Evolutionary conservation across 2,329 filamentous ascomycete species (phyloP), one percentile per base, ranked within the genome.

Genomic region (Pseudogymnoascus sp.): DNA sequence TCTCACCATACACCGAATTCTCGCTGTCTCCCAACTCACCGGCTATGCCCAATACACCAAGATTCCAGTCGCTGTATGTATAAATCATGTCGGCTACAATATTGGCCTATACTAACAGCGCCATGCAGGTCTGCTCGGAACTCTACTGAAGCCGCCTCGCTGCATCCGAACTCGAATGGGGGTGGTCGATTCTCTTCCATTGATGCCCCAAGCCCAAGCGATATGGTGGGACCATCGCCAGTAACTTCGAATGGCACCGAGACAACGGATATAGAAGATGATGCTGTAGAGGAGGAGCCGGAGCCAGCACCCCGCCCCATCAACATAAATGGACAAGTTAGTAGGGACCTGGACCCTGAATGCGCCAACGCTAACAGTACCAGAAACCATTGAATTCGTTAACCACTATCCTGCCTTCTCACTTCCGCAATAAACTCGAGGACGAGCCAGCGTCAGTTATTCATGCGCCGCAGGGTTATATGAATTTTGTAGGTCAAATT

Each of bases 391-490:
- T 54, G 16, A 34, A 36, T 21, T 26, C 34, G 16, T 34, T 86
- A 14, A 78, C 77, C 62, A 88, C 85, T 4, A 83, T 81, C 66
- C 70, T 88, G 8, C 76, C 84, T 2, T 83, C 85, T 45, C 77
- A 80, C 65, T 71, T 87, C 73, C 78, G 86, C 72, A 80, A 81
- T 61, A 77, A 78, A 62, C 82, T 83, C 23, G 86, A 86, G 66
- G 91, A 96, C 68, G 91, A 93, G 68, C 88, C 91, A 23, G 83
- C 91, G 62, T 97, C 93, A 1, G 93, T 96, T 63, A 96, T 97
- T 69, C 93, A 96, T 79, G 91, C 90, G 14, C 92, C 93, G 0
- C 82, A 91, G 67, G 90, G 88, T 66, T 97, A 95, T 75, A 83
- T 85, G 63, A 84, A 84, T 69, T 96, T 95, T 83, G 90, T 95